Base-by-base conservation (phyloP, 306 rosid genomes). In the Pyrus pyrifolia region DNA sequence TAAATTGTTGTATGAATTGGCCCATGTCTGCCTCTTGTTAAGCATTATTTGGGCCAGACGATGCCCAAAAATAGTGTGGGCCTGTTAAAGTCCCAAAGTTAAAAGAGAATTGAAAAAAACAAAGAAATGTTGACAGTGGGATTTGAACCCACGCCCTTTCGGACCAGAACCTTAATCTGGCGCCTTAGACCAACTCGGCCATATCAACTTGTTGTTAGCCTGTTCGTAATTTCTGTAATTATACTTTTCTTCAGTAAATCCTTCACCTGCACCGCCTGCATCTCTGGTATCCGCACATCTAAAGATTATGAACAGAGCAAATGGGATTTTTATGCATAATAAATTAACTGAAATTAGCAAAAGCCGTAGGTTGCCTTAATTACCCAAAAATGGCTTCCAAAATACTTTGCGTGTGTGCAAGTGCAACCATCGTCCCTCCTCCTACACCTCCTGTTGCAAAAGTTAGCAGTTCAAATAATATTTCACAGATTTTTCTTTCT, bases 161-260 rank as follows among this genome's bases (percentile, higher is more conserved):
- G 77, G 77, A 61, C 77, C 69, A 73, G 77, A 73, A 73, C 69
- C 69, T 73, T 73, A 73, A 73, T 73, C 77, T 73, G 77, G 77
- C 77, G 77, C 77, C 77, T 73, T 73, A 61, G 77, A 73, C 77
- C 77, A 73, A 73, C 77, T 73, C 77, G 77, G 77, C 77, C 77
- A 73, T 73, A 29, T 73, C 77, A 73, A 73, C 77, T 14, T 4
- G 3, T 15, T 49, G 55, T 2, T 49, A 2, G 21, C 0, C 0
- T 5, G 0, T 18, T 49, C 8, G 6, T 35, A 35, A 6, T 35
- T 35, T 1, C 0, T 1, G 0, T 35, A 35, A 0, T 7, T 35
- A 35, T 35, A 35, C 2, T 6, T 35, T 35, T 0, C 42, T 17
- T 6, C 2, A 49, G 55, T 49, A 49, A 15, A 49, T 18, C 55